A percentile compares a stretch with the other conserved stretches of the same genome.
phyloP scores from a whole-genome alignment of 495 filamentous ascomycete genomes.

The Pyrenula aspistea region DNA sequence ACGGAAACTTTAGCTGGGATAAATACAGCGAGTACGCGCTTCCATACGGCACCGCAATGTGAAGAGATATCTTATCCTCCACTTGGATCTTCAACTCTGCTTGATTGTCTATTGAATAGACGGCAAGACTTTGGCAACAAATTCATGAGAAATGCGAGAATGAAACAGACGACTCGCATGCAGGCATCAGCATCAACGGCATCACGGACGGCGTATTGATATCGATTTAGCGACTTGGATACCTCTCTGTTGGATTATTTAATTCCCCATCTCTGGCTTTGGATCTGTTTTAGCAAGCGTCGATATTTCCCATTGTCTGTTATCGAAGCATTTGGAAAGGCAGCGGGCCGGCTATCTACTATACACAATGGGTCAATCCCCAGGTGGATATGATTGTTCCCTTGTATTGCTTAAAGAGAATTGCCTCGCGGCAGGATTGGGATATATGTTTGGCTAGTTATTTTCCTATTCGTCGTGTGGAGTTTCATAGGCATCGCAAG shows the following conservation, averaged over 20 bases:
- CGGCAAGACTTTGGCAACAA: neutral
- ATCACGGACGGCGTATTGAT: constrained; percentile 34
- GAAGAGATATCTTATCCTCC: constrained; percentile 15
- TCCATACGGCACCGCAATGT: constrained; percentile 48
- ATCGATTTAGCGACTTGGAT: constrained; percentile 35
- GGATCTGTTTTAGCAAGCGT: constrained; percentile 20
- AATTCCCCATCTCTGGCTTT: constrained; percentile 6
- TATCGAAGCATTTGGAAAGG: constrained; percentile 30
- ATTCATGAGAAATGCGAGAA: constrained; percentile 5
- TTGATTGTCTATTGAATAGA: neutral
- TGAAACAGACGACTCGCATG: constrained; percentile 23
- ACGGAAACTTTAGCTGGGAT: constrained; percentile 70
- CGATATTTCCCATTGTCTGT: constrained; percentile 17
- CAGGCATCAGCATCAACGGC: constrained; percentile 30
- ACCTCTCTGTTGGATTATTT: constrained; percentile 14
- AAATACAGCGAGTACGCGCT: constrained; percentile 43
- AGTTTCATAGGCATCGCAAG: constrained; percentile 19
- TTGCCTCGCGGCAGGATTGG: neutral
- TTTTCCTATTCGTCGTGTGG: constrained; percentile 25
- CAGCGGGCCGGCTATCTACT: constrained; percentile 42
- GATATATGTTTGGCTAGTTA: constrained; percentile 25
- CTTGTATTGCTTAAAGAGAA: constrained; percentile 8
- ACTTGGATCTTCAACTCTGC: neutral
- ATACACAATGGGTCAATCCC: constrained; percentile 11
- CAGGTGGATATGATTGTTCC: constrained; percentile 26